Conservation (phyloP, 176 grass and related monocot genomes). For the Zoysia pacifica region DNA sequence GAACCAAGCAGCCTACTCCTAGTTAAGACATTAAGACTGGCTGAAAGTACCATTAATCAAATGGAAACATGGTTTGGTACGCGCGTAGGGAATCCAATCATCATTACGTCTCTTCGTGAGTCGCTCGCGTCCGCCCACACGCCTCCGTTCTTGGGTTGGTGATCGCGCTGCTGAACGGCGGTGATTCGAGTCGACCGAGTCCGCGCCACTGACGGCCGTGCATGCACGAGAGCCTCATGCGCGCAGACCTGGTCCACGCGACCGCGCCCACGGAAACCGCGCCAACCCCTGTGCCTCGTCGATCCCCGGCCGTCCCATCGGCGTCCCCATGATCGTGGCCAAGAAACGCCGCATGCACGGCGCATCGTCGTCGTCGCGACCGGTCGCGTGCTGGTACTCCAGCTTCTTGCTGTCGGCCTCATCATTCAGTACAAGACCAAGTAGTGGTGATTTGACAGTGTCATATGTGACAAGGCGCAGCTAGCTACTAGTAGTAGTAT, state of each 20-base stretch:
- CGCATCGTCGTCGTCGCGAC: too few relatives aligned
- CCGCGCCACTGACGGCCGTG: background rate
- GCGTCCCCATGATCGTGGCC: too few relatives aligned
- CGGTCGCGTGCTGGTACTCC: background rate
- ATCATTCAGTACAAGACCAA: background rate
- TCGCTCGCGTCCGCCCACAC: constrained; percentile 24
- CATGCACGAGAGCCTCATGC: constrained; percentile 36
- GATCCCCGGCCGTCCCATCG: background rate
- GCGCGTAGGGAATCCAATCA: background rate
- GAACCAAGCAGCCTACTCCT: too few relatives aligned
- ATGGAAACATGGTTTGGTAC: constrained; percentile 2
- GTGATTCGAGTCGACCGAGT: background rate
- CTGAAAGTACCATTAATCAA: constrained; percentile 7
- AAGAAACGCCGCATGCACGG: too few relatives aligned
- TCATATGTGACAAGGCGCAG: background rate
- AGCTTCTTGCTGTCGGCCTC: background rate
- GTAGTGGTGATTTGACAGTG: background rate
- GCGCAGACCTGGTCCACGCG: constrained; percentile 27
- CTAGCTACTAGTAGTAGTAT: too few relatives aligned
- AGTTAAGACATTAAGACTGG: background rate
- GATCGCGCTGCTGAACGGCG: background rate
- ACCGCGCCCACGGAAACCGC: constrained; percentile 15
- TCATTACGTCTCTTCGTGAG: background rate
- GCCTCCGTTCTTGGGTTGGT: background rate
- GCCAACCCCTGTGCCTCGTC: too few relatives aligned